Evolutionary conservation across 352 stramenopile species (phyloP).

Genomic region (Globisporangium cylindrosporum): DNA sequence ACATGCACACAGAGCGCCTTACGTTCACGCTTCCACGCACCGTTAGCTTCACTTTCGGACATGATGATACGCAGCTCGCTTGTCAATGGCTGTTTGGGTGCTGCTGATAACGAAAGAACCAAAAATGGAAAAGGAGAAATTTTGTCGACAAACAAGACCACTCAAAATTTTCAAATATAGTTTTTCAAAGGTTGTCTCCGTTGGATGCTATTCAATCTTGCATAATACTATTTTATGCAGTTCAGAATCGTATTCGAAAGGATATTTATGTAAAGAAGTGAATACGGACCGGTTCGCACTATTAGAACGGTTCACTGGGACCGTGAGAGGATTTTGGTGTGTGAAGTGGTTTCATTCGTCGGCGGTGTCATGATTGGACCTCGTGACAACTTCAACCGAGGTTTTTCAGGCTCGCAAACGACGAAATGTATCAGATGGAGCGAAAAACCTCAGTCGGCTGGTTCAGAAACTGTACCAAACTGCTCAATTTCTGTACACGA

Average conservation of each 20-base stretch:
- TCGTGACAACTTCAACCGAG: conserved; percentile 54
- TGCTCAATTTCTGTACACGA: background rate
- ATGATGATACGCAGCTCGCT: background rate
- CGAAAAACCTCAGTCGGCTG: background rate
- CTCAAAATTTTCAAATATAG: conserved; percentile 2
- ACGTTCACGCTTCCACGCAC: background rate
- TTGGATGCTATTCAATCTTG: too few species aligned
- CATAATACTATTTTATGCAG: too few species aligned
- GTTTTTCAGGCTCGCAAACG: conserved; percentile 3
- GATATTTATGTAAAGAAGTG: too few species aligned
- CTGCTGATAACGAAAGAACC: conserved; percentile 4
- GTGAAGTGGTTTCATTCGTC: conserved; percentile 36
- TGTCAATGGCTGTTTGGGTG: background rate
- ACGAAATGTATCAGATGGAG: background rate
- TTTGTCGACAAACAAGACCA: conserved; percentile 5
- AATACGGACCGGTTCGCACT: too few species aligned
- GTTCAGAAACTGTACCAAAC: background rate
- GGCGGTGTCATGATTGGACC: conserved; percentile 48
- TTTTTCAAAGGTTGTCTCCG: too few species aligned
- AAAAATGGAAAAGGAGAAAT: background rate
- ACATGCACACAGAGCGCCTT: background rate
- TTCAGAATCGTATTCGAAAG: too few species aligned
- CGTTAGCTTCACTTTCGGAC: background rate
- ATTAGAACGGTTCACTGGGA: too few species aligned
- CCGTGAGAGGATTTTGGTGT: background rate